Base-by-base conservation (phyloP, 495 filamentous ascomycete genomes). In the Cairneyella variabilis region DNA sequence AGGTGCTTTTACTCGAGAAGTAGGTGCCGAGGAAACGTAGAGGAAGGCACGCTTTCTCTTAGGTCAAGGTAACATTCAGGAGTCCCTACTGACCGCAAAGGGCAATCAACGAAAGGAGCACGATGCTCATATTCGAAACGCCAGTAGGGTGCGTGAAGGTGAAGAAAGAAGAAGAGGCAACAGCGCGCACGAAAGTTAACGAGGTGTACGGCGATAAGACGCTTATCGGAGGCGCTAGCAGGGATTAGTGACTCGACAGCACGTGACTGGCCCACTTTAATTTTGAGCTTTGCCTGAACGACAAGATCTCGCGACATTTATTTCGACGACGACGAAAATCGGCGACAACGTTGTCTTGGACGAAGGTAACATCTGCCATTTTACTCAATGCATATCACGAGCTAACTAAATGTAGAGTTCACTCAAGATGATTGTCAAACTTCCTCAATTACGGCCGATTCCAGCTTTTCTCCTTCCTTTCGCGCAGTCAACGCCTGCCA, bases 381-480 rank as follows among this genome's bases (percentile, higher is more conserved):
- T 23, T 45, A 7, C 14, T 23, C 0, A 45, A 30, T 34, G 14
- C 8, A 47, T 21, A 21, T 21, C 27, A 32, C 17, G 22, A 17
- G 32, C 30, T 51, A 38, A 39, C 27, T 12, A 17, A 51, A 16
- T 14, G 3, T 26, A 54, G 53, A 45, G 12, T 3, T 49, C n/a
- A 16, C 32, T 34, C 41, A 46, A 5, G 32, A 64, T 61, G 54
- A 54, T 57, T 25, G 21, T 57, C 42, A 54, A 50, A 47, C 36
- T 52, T 9, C 1, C 44, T 11, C 58, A 51, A 34, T 32, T 54
- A 25, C 58, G 62, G 48, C 38, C 62, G 16, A 61, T 64, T 26
- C 58, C 58, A 2, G 56, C 55, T 4, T 64, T 61, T 27, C 51
- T 64, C 16, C 48, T 60, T n/a, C 58, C 62, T 7, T 64, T 59